Percentiles rank a stretch among this genome's conserved stretches.
phyloP scores from a whole-genome alignment of 2,329 filamentous ascomycete species.

The Myrmaecium sp. region DNA sequence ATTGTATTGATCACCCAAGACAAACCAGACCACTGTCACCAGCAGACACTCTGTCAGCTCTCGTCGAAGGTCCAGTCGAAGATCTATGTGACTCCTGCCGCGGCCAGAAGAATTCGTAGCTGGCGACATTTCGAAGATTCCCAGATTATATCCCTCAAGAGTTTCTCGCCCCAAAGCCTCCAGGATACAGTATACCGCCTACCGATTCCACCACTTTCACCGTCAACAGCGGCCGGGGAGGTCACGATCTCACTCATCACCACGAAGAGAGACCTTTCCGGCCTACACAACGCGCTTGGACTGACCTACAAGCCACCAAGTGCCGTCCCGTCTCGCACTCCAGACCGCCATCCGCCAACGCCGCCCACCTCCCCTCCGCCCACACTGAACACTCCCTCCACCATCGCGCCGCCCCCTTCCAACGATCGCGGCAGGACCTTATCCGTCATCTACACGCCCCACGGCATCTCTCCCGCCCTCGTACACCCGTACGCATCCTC shows the following conservation, averaged over 20 bases:
- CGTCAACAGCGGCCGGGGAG: constrained; percentile 42
- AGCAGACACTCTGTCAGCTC: constrained; percentile 49
- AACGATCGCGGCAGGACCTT: constrained; percentile 28
- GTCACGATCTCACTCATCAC: constrained; percentile 53
- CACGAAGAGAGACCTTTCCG: constrained; percentile 42
- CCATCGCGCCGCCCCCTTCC: constrained; percentile 9
- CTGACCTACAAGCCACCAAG: constrained; percentile 43
- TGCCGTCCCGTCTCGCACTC: neutral
- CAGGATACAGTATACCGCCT: constrained; percentile 25
- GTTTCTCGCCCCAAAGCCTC: constrained; percentile 7
- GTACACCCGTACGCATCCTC: constrained; percentile 39
- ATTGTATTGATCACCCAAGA: constrained; percentile 42
- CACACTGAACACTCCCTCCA: constrained; percentile 5
- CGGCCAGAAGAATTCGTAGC: constrained; percentile 45
- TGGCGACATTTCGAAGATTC: constrained; percentile 53
- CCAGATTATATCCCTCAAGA: constrained; percentile 24
- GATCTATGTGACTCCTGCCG: constrained; percentile 49
- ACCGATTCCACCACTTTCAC: constrained; percentile 35
- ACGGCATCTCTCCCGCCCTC: constrained; percentile 39
- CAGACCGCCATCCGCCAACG: constrained; percentile 1
- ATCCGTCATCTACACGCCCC: constrained; percentile 47
- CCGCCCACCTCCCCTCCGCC: constrained; percentile 1
- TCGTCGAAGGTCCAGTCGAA: constrained; percentile 36
- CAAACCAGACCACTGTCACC: constrained; percentile 54
- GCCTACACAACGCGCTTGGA: constrained; percentile 48